Evolutionary conservation across 176 grass and related monocot genomes (phyloP), one percentile per base, ranked within the genome.

Genomic region (Puccinellia tenuiflora): DNA sequence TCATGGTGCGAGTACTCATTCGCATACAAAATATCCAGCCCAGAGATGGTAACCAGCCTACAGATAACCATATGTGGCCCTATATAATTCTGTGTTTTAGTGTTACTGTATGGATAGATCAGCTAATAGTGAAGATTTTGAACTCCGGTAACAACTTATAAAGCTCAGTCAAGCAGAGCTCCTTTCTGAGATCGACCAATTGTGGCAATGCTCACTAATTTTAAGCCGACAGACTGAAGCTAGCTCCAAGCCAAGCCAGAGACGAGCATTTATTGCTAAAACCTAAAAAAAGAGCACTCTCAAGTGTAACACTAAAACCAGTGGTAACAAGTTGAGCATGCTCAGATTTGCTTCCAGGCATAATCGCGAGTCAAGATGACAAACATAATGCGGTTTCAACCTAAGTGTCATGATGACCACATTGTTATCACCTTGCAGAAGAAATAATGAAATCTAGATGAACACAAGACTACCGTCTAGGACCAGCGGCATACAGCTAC

Each of bases 361-460:
- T 45, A 77, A 2, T 54, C 42, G 81, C 3, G 3, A 21, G 22
- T 52, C 24, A n/a, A 43, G 25, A 20, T 6, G 20, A 42, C 16
- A 57, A 57, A 34, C 63, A 45, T 30, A 35, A 53, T 29, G 47
- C 12, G 3, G 61, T 31, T 48, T 46, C 45, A 60, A 87, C 28
- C 4, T 68, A 37, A 59, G 48, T 53, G 30, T 3, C 55, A 65
- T 21, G 14, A 30, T 16, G 16, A 77, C 21, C 21, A 61, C 33
- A 55, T 50, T 4, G 9, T 74, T 29, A 16, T 71, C 60, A 85
- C 54, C 77, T 55, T 79, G 55, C 75, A 85, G 21, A 45, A 45
- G 26, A 79, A 66, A 79, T 84, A 74, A 29, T 51, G 21, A 75
- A 54, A 67, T 84, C 37, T 75, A 75, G 73, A 84, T 73, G 87